Evolutionary conservation across 169 alveolate species (phyloP).

Genomic region (Cryptosporidium baileyi): DNA sequence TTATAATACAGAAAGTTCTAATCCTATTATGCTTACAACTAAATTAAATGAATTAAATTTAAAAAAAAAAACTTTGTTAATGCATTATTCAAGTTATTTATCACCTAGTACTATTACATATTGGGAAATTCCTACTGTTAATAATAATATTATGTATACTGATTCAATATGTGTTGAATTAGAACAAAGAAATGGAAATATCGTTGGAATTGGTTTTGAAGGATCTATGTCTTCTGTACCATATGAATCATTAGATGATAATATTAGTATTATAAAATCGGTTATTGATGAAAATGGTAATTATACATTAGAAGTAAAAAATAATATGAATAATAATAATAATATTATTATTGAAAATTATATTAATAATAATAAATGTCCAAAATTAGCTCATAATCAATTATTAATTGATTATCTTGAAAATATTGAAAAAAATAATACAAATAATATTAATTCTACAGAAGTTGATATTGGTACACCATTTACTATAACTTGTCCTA

Average conservation of each 20-base stretch:
- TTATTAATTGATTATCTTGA: constrained; percentile 18
- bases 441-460: not conserved
- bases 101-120: constrained; percentile 45
- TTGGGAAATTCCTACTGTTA: constrained; percentile 61
- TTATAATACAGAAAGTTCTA: constrained; percentile 32
- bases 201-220: constrained; percentile 57
- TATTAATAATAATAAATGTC: constrained; percentile 25
- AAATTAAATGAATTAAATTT: constrained; percentile 9
- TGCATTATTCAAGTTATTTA: constrained; percentile 41
- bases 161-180: constrained; percentile 65
- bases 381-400: constrained; percentile 27
- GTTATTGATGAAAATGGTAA: not conserved
- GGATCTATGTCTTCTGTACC: constrained; percentile 66
- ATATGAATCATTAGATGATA: constrained; percentile 42
- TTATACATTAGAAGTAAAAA: not conserved
- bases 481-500: constrained; percentile 52
- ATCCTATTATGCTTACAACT: constrained; percentile 51
- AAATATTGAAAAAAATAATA: not conserved
- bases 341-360: constrained; percentile 8
- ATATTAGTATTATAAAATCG: not conserved
- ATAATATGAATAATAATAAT: not conserved
- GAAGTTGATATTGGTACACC: constrained; percentile 28
- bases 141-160: constrained; percentile 13
- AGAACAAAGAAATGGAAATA: constrained; percentile 62
- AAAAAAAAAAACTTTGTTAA: constrained; percentile 11